Base-by-base conservation (phyloP, 2,329 filamentous ascomycete species). In the Fusarium sp. region DNA sequence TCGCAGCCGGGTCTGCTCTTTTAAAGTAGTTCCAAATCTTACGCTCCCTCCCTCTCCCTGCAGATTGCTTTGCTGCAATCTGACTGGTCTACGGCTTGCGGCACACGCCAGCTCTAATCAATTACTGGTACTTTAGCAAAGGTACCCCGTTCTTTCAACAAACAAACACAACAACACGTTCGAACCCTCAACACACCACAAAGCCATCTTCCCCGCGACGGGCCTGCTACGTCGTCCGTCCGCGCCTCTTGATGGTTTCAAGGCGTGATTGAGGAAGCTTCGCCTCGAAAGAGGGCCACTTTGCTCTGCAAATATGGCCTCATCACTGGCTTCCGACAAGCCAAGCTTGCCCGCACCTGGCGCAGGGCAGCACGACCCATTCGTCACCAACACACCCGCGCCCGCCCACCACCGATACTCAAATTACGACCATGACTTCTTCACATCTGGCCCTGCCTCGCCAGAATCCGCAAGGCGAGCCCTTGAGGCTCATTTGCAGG, bases 391-490 rank as follows among this genome's bases (percentile, higher is more conserved):
- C 69, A 79, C 83, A 7, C 78, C 83, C 24, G 81, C 80, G 40
- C 75, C 82, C 26, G 78, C 78, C 33, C 84, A 85, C 65, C 88
- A 94, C 70, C 91, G 94, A 70, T 96, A 93, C 80, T 94, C 93
- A 57, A 88, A 89, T 68, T 97, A 97, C 77, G 94, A 97, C 79
- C 88, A 89, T 49, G 90, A 95, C 52, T 83, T 93, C 28, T 94
- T 97, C 78, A 91, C 91, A 38, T 84, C 95, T 22, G 92, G 92
- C 70, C 88, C 93, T n/a, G 84, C 82, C 56, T 83, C 92, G 28
- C 94, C 95, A 11, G 89, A 90, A 57, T 94, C 98, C 77, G 93
- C 94, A 40, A 97, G 93, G 80, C 91, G 92, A 70, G 94, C 94
- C 44, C 85, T 99, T 44, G 92, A 97, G 80, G 94, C 94, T 52